Conservation (phyloP, 257 asterid species). For the Hygrophila difformis region DNA sequence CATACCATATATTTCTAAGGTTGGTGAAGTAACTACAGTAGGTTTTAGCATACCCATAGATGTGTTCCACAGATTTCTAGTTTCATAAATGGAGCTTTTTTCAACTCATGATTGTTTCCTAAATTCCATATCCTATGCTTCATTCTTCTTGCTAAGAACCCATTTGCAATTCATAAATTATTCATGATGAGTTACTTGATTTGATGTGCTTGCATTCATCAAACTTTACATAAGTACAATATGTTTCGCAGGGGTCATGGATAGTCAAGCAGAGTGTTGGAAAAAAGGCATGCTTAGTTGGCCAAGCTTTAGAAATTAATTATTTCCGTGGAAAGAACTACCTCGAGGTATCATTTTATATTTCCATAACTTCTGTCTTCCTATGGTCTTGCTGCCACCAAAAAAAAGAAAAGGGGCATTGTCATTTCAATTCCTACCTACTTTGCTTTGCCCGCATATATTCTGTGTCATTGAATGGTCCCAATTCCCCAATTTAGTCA, state of each 20-base stretch:
- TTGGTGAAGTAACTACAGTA: constrained; percentile 23
- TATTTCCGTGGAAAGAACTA: constrained; percentile 74
- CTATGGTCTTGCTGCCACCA: no score
- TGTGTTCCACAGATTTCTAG: no score
- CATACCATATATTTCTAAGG: constrained; percentile 95
- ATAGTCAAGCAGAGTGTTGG: constrained; percentile 97
- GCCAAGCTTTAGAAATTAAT: constrained; percentile 77
- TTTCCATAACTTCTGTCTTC: no score
- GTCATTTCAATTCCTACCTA: no score
- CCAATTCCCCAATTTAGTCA: no score
- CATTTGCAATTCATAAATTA: neutral
- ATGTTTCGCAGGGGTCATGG: constrained; percentile 75
- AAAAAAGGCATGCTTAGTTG: constrained; percentile 81
- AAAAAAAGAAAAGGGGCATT: no score
- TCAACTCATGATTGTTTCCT: neutral
- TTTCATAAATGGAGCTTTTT: neutral
- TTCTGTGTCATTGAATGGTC: no score
- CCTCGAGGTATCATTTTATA: constrained; percentile 55
- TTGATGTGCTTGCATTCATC: constrained; percentile 12
- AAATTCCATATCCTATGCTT: no score
- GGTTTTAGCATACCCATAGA: no score
- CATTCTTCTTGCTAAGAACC: no score
- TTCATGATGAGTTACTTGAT: constrained; percentile 4
- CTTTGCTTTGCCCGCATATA: no score
- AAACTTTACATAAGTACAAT: constrained; percentile 10